A percentile compares a stretch with the other conserved stretches of the same genome.
phyloP scores from a whole-genome alignment of 495 filamentous ascomycete species.

The Entonaema liquescens region DNA sequence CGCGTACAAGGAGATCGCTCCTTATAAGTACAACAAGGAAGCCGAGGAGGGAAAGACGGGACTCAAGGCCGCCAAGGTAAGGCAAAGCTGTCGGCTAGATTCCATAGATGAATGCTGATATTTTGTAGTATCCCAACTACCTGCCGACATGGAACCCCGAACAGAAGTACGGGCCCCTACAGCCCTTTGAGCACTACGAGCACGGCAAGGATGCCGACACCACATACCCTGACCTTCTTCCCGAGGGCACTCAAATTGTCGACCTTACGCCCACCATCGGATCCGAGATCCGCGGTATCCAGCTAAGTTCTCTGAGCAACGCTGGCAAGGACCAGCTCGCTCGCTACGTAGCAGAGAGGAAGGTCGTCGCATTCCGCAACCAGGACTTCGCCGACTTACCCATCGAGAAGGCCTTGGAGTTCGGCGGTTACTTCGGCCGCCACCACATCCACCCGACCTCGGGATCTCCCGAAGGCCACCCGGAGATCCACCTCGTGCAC shows the following conservation, averaged over 20 bases:
- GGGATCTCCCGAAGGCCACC: slow-evolving; percentile 73
- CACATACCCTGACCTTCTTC: slow-evolving; percentile 71
- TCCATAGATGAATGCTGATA: background rate
- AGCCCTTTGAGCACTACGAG: slow-evolving; percentile 75
- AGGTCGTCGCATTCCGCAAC: slow-evolving; percentile 81
- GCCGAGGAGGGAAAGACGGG: slow-evolving; percentile 58
- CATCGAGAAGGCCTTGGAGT: slow-evolving; percentile 74
- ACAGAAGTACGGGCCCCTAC: slow-evolving; percentile 69
- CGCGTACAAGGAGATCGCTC: slow-evolving; percentile 69
- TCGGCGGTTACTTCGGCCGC: slow-evolving; percentile 79
- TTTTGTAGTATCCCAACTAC: slow-evolving; percentile 73
- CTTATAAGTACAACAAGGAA: slow-evolving; percentile 61
- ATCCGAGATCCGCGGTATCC: slow-evolving; percentile 77
- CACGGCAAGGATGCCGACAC: slow-evolving; percentile 77
- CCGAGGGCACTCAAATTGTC: slow-evolving; percentile 55
- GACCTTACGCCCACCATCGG: slow-evolving; percentile 79
- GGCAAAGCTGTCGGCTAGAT: background rate
- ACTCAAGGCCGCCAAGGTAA: slow-evolving; percentile 54
- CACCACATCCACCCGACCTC: slow-evolving; percentile 85
- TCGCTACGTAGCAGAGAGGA: slow-evolving; percentile 77
- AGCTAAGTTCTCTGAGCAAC: slow-evolving; percentile 71
- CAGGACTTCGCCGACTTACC: slow-evolving; percentile 82
- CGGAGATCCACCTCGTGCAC: slow-evolving; percentile 82
- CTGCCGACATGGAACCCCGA: slow-evolving; percentile 75
- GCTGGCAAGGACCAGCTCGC: slow-evolving; percentile 84